phyloP scores from a whole-genome alignment of 139 green algal genomes.

The Raphidocelis subcapitata region DNA sequence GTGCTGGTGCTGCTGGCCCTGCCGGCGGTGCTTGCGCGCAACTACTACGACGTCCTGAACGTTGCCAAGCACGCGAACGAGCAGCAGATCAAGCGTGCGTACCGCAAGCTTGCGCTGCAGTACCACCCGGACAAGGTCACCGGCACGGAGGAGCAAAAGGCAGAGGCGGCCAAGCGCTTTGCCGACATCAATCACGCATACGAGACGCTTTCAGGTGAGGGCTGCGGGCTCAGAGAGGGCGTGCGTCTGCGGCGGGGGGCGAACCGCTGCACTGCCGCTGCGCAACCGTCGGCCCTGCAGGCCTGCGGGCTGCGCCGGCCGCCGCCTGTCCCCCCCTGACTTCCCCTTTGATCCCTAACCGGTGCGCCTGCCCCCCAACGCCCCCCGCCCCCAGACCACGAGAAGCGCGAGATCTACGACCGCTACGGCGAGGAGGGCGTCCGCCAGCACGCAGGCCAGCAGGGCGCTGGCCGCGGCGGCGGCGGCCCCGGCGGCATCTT shows the following conservation, averaged over 20 bases:
- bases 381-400: constrained; percentile 39
- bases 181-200: constrained; percentile 97
- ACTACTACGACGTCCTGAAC: constrained; percentile 93
- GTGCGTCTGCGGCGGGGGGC: no score
- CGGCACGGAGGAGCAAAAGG: constrained; percentile 86
- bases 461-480: constrained; percentile 54
- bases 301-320: no score
- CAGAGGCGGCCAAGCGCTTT: constrained; percentile 89
- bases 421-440: constrained; percentile 96
- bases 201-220: constrained; percentile 77
- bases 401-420: constrained; percentile 97
- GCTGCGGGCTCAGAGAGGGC: no score
- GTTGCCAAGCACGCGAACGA: constrained; percentile 79
- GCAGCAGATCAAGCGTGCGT: constrained; percentile 91
- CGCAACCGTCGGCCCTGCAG: no score
- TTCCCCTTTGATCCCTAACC: no score
- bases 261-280: no score
- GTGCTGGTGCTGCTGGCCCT: background rate
- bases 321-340: no score
- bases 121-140: constrained; percentile 95
- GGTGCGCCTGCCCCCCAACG: no score
- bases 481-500: constrained; percentile 80
- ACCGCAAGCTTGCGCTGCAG: constrained; percentile 95
- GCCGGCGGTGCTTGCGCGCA: constrained; percentile 13
- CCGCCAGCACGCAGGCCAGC: constrained; percentile 78